Base-by-base conservation (phyloP, 495 filamentous ascomycete genomes). In the Xylaria flabelliformis region DNA sequence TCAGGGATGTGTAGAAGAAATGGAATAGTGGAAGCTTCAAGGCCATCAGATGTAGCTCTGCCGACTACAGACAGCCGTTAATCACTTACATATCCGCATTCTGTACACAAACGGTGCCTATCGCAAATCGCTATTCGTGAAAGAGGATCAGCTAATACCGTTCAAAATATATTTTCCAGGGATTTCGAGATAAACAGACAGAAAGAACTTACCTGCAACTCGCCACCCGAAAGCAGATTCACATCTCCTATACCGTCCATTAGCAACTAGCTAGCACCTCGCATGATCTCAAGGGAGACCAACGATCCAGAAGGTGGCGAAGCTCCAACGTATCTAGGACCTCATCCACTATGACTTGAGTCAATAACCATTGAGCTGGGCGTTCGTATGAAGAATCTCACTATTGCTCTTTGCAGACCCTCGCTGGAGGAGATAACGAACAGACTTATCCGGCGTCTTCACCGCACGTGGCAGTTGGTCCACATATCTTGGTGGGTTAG, bases 391-490 rank as follows among this genome's bases (percentile, higher is more conserved):
- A 59, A 59, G 21, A 15, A 56, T 21, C 61, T 64, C 21, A 71
- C 69, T 82, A 82, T 98, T 97, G 53, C 89, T 90, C 83, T 95
- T 88, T 63, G 94, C 89, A 44, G 86, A 80, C 69, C 93, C 91
- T 65, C 86, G 85, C 79, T 93, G 88, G 73, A 99, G 89, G 69
- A 98, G 87, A 12, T 85, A 83, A 73, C 90, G 87, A 44, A 99
- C 96, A 32, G 87, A 87, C 83, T 92, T 91, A 74, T 95, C 88
- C 19, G 90, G 78, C 9, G 90, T 90, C 76, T 91, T 92, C 77
- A 99, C 92, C 15, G 97, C 96, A 79, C 92, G 93, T 21, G 96
- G 96, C 73, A 99, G 92, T 81, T 97, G 97, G 74, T 99, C 97
- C 69, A 99, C 96, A 85, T 99, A 99, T 67, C 69, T 70, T 70